These are phyloP conservation scores for Nakataea oryzae DNA, from an alignment of 2,329 filamentous ascomycete species.

Conservation along the genomic window DNA sequence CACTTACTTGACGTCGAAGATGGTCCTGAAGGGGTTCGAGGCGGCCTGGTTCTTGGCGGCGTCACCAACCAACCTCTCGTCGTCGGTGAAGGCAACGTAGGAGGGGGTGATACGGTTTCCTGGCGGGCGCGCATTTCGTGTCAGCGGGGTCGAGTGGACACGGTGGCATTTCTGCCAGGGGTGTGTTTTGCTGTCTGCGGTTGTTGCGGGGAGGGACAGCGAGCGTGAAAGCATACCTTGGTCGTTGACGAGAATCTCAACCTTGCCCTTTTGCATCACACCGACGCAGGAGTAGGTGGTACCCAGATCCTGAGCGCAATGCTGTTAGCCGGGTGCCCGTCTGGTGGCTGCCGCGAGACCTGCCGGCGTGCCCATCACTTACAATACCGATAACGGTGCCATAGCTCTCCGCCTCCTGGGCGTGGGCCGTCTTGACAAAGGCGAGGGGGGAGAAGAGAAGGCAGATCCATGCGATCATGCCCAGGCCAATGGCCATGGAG, in stretches of 20 bases:
- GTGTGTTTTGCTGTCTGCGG: too few relatives aligned
- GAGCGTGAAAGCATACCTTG: slow-evolving; percentile 36
- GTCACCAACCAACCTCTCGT: slow-evolving; percentile 94
- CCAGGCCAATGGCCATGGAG: slow-evolving; percentile 46
- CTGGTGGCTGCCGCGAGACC: too few relatives aligned
- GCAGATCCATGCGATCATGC: slow-evolving; percentile 83
- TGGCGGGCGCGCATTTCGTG: slow-evolving; percentile 3
- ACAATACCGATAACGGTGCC: slow-evolving; percentile 91
- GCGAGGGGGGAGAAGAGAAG: slow-evolving; percentile 81
- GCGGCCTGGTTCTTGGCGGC: slow-evolving; percentile 94
- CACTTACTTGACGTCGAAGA: slow-evolving; percentile 76
- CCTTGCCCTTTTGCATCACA: slow-evolving; percentile 93
- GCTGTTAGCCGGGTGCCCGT: not conserved
- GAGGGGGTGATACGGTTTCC: slow-evolving; percentile 94
- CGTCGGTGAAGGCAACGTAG: slow-evolving; percentile 93
- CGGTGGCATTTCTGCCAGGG: slow-evolving; percentile 5
- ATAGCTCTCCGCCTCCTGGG: slow-evolving; percentile 66
- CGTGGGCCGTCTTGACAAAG: slow-evolving; percentile 67
- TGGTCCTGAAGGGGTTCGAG: slow-evolving; percentile 63
- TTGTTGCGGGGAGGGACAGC: not conserved
- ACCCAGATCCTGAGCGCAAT: slow-evolving; percentile 56
- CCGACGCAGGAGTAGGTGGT: slow-evolving; percentile 85
- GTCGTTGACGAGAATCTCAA: slow-evolving; percentile 93
- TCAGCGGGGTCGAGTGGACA: not conserved
- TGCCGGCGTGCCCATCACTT: slow-evolving; percentile 19